These are phyloP conservation scores for Glarea lozoyensis DNA, from an alignment of 495 filamentous ascomycete genomes.

Conservation along the genomic window DNA sequence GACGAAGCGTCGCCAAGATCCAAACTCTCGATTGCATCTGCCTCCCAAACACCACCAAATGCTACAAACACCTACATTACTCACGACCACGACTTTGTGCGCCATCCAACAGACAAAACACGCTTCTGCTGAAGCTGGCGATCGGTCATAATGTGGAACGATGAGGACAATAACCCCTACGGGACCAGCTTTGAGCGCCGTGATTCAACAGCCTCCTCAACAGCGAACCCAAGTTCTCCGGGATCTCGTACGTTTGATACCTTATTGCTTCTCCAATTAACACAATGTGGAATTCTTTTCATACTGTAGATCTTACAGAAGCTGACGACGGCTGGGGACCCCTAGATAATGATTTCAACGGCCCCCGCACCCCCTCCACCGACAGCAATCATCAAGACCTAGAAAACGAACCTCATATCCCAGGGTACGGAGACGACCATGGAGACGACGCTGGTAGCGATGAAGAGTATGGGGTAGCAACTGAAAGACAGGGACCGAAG, in stretches of 20 bases:
- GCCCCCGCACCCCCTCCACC: slow-evolving; percentile 17
- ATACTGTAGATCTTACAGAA: slow-evolving; percentile 23
- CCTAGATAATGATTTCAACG: slow-evolving; percentile 26
- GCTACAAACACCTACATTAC: slow-evolving; percentile 4
- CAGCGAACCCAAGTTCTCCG: slow-evolving; percentile 57
- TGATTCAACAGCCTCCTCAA: slow-evolving; percentile 67
- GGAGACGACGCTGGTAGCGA: slow-evolving; percentile 50
- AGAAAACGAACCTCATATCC: slow-evolving; percentile 9
- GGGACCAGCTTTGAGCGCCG: slow-evolving; percentile 75
- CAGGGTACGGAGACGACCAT: slow-evolving; percentile 31
- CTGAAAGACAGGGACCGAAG: slow-evolving; percentile 37
- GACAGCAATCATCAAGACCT: slow-evolving; percentile 17
- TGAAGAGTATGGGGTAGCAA: slow-evolving; percentile 39
- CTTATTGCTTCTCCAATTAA: slow-evolving; percentile 18
- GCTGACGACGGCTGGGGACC: slow-evolving; percentile 35
- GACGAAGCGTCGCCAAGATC: neutral
- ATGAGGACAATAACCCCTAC: slow-evolving; percentile 90
- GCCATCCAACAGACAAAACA: slow-evolving; percentile 7
- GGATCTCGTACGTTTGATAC: slow-evolving; percentile 34
- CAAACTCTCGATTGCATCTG: neutral
- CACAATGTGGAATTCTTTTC: slow-evolving; percentile 26
- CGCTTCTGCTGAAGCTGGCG: slow-evolving; percentile 10
- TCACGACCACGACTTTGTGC: slow-evolving; percentile 5
- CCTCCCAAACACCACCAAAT: too few species aligned
- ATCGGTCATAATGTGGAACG: slow-evolving; percentile 57